phyloP scores from a whole-genome alignment of 2,329 filamentous ascomycete genomes.

The Neonectria magnoliae region DNA sequence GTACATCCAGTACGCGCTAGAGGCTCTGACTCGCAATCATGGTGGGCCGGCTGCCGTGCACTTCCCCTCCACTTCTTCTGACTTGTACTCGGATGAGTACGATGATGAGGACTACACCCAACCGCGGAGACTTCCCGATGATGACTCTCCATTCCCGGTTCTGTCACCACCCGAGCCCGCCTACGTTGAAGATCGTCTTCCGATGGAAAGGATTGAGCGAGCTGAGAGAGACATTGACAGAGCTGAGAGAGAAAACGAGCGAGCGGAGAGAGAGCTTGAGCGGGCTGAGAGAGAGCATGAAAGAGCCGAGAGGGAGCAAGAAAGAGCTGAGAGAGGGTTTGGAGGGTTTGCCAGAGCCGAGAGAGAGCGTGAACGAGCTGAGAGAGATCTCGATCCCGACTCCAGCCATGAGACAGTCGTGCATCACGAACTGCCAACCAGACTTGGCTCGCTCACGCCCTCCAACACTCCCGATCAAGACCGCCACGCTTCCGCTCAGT shows the following conservation, averaged over 20 bases:
- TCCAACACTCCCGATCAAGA: conserved; percentile 28
- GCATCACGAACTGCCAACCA: conserved; percentile 26
- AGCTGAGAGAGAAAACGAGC: conserved; percentile 1
- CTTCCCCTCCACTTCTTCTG: conserved; percentile 56
- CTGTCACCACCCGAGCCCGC: conserved; percentile 40
- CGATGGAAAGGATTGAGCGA: conserved; percentile 24
- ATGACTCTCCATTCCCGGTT: conserved; percentile 32
- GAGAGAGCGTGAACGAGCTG: background rate
- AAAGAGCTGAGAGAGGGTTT: background rate
- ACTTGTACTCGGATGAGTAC: conserved; percentile 40
- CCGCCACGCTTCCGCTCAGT: conserved; percentile 22
- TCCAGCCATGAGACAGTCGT: conserved; percentile 35
- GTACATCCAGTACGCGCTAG: conserved; percentile 89
- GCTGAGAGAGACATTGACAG: conserved; percentile 6
- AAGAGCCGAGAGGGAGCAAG: background rate
- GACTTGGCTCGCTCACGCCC: conserved; percentile 26
- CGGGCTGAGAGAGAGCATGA: background rate
- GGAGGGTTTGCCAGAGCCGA: background rate
- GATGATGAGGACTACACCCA: conserved; percentile 41
- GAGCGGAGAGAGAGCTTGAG: background rate
- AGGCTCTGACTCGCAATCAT: conserved; percentile 82
- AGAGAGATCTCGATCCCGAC: conserved; percentile 26
- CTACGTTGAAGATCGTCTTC: conserved; percentile 42
- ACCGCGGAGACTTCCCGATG: conserved; percentile 31
- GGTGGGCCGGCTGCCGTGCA: conserved; percentile 66